Percentiles rank a stretch among this genome's conserved stretches.
Evolutionary conservation across 2,329 filamentous ascomycete genomes (phyloP).

Genomic region (Coniochaeta sp.): DNA sequence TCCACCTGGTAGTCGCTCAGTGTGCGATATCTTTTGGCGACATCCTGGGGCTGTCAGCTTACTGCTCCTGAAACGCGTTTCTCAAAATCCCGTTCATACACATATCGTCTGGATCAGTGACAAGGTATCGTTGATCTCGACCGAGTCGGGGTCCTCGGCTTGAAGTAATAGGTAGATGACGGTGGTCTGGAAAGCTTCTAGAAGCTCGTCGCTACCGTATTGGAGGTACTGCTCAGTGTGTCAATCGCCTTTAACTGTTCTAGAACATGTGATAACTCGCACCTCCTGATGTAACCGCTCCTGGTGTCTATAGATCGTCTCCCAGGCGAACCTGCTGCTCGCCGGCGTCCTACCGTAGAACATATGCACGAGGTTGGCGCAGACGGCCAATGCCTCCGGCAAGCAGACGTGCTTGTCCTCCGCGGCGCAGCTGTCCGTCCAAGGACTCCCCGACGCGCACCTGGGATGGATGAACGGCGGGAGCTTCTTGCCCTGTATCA

Average conservation of each 20-base stretch:
- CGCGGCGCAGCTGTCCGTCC: slow-evolving; percentile 5
- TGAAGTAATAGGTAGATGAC: slow-evolving; percentile 15
- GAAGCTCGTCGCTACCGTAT: slow-evolving; percentile 5
- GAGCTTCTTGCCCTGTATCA: slow-evolving; percentile 12
- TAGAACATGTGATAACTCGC: not conserved
- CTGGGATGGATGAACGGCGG: slow-evolving; percentile 21
- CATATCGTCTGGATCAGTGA: slow-evolving; percentile 3
- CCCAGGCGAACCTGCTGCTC: slow-evolving; percentile 17
- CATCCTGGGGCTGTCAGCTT: not conserved
- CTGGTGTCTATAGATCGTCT: slow-evolving; percentile 15
- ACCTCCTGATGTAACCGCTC: slow-evolving; percentile 11
- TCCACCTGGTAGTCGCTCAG: not conserved
- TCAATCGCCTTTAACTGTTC: too few relatives aligned
- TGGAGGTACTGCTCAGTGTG: not conserved
- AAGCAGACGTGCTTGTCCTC: slow-evolving; percentile 18
- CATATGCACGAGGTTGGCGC: slow-evolving; percentile 14
- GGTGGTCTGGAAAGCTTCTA: slow-evolving; percentile 5
- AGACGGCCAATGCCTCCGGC: slow-evolving; percentile 16
- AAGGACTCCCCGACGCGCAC: slow-evolving; percentile 12
- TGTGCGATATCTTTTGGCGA: not conserved
- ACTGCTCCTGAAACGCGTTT: slow-evolving; percentile 1
- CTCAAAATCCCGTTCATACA: not conserved
- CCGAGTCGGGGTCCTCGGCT: slow-evolving; percentile 11
- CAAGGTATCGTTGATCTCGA: slow-evolving; percentile 6
- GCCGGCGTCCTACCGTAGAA: slow-evolving; percentile 12